Conservation (phyloP, 2,329 filamentous ascomycete genomes). For the Tetracladium maxilliforme region DNA sequence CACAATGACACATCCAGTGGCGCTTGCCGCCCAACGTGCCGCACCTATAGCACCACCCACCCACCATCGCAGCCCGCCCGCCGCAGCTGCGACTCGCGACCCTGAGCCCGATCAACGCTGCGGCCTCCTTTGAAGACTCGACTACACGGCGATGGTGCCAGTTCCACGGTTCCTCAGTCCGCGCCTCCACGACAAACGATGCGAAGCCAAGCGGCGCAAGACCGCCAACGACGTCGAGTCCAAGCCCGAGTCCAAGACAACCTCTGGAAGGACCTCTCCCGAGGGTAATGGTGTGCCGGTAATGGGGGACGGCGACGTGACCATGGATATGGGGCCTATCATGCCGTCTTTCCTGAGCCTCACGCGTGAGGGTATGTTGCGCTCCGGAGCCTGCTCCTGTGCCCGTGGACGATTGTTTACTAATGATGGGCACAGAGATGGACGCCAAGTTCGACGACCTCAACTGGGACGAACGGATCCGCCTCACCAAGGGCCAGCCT, state of each 20-base stretch:
- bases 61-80: too few relatives aligned
- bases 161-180: background rate
- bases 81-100: too few relatives aligned
- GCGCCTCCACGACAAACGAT: background rate
- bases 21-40: too few relatives aligned
- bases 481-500: background rate
- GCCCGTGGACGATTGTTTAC: slow-evolving; percentile 7
- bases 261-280: background rate
- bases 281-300: too few relatives aligned
- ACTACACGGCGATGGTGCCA: too few relatives aligned
- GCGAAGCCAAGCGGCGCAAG: background rate
- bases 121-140: too few relatives aligned
- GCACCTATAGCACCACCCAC: too few relatives aligned
- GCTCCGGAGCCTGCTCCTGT: slow-evolving; percentile 1
- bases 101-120: too few relatives aligned
- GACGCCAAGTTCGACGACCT: slow-evolving; percentile 44
- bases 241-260: background rate
- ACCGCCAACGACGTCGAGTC: background rate
- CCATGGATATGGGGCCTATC: background rate
- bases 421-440: slow-evolving; percentile 27
- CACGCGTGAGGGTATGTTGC: slow-evolving; percentile 27
- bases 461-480: slow-evolving; percentile 34
- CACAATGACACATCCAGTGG: too few relatives aligned
- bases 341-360: slow-evolving; percentile 38
- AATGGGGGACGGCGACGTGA: too few relatives aligned